These are phyloP conservation scores for Globisporangium heterothallicum DNA, from an alignment of 352 stramenopile genomes.

Conservation along the genomic window DNA sequence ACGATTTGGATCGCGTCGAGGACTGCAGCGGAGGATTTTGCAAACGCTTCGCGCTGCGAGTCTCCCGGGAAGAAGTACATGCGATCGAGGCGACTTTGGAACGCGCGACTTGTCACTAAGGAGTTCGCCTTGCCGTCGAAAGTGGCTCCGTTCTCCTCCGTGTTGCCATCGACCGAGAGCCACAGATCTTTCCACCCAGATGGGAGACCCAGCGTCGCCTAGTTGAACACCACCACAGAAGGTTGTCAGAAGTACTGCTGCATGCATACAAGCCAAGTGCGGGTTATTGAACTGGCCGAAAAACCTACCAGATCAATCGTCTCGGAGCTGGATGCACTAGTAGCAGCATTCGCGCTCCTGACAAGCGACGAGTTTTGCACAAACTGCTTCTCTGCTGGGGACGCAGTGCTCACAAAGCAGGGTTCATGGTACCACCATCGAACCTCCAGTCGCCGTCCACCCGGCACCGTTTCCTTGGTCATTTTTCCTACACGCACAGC, in stretches of 20 bases:
- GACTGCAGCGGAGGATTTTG: constrained; percentile 10
- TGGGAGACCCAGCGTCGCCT: constrained; percentile 45
- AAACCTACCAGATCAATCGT: constrained; percentile 18
- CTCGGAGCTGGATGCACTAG: background rate
- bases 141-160: constrained; percentile 70
- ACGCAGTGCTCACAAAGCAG: constrained; percentile 40
- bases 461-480: constrained; percentile 35
- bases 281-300: too few species aligned
- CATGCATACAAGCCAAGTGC: background rate
- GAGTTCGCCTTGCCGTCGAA: constrained; percentile 62
- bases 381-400: constrained; percentile 35
- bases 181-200: constrained; percentile 64
- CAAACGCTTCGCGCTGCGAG: constrained; percentile 3
- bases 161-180: constrained; percentile 56
- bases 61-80: constrained; percentile 57
- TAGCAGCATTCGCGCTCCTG: constrained; percentile 8
- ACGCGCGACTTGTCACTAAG: constrained; percentile 51
- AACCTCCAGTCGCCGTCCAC: constrained; percentile 40
- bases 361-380: constrained; percentile 14
- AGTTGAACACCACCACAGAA: background rate
- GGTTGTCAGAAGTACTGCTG: background rate
- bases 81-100: constrained; percentile 67
- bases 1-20: constrained; percentile 53
- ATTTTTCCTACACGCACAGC: constrained; percentile 48
- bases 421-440: constrained; percentile 51